Base-by-base conservation (phyloP, 441 rosid genomes). In the Mallotus repandus region DNA sequence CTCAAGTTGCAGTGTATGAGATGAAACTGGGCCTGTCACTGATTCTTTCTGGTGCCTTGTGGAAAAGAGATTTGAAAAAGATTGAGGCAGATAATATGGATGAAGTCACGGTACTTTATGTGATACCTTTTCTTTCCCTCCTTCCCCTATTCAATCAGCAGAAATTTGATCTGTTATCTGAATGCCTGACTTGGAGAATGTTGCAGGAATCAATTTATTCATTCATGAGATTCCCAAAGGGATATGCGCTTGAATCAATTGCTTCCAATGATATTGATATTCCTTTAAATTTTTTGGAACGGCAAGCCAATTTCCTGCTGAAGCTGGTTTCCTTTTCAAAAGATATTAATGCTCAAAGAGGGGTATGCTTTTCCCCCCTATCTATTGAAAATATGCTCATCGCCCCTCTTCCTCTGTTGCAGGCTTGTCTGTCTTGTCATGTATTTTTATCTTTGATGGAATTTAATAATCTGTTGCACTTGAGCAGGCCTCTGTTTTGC, bases 1-100 rank as follows among this genome's bases (percentile, higher is more conserved):
- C 93, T 82, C 99, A 91, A 86, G 98, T 96, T 74, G 94, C 98
- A 48, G 82, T 92, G 46, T 96, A 90, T 54, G 97, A 96, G 85
- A 93, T 96, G 89, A 96, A 96, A 79, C 75, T 93, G 74, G 99
- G 98, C 63, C 75, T 93, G 66, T 87, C 97, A 43, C 81, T 96
- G 65, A 79, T 91, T 79, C 74, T 89, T 48, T 85, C 91, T 73
- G 86, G 84, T 76, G 76, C 78, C 66, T 60, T 87, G 71, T 83
- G 82, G 77, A 82, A 83, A 58, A 81, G 73, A 32, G 61, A 81
- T 64, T 84, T 84, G 68, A 75, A 72, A 54, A 81, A 58, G 77
- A 66, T 86, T 53, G 81, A 75, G 71, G 86, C 86, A 80, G 85
- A 89, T 64, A 80, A 75, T 81, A 76, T 86, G 63, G 87, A 86